Evolutionary conservation across 2,329 filamentous ascomycete species (phyloP), one percentile per base, ranked within the genome.

Genomic region (Dendrostoma leiphaemia): DNA sequence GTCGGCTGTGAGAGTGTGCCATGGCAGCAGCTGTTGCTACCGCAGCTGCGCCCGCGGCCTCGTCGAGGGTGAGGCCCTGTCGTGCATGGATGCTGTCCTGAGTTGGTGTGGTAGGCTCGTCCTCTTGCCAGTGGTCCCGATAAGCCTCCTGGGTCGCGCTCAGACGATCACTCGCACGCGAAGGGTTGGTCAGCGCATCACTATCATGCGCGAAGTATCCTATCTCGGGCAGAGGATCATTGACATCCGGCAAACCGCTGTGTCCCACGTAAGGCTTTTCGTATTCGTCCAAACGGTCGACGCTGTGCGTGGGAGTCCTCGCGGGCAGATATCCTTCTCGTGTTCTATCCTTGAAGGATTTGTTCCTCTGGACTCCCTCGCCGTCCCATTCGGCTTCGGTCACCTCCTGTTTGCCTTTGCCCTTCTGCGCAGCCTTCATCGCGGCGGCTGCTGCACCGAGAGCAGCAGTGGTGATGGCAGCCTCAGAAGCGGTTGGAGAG

Each of bases 181-280:
- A 96, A 3, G 91, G 91, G 65, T 95, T 95, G 17, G 91, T 96
- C 43, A 84, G 86, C 15, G 90, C 80, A 58, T 95, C 91, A 34
- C 83, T 80, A 10, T 80, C 76, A 54, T 77, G 74, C 48, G 71
- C 74, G 2, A 73, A 62, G 60, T 90, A 88, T 4, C 88, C 90
- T 63, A 89, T 85, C 65, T 92, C 91, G 0, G 88, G 90, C 75
- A 92, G 82, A 5, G 88, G 87, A 61, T 92, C 78, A 53, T 85
- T 73, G 32, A 82, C 72, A 60, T 86, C 80, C 3, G 90, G 90
- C 57, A 92, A 68, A 44, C 85, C 87, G 66, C 80, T 91, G 40
- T 87, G 82, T 37, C 80, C 81, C 77, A 95, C 76, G 61, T 81
- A 79, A 1, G 77, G 74, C 13, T 72, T 67, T 5, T 80, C 76